Base-by-base conservation (phyloP, 352 stramenopile species). In the Halophytophthora batemanensis region DNA sequence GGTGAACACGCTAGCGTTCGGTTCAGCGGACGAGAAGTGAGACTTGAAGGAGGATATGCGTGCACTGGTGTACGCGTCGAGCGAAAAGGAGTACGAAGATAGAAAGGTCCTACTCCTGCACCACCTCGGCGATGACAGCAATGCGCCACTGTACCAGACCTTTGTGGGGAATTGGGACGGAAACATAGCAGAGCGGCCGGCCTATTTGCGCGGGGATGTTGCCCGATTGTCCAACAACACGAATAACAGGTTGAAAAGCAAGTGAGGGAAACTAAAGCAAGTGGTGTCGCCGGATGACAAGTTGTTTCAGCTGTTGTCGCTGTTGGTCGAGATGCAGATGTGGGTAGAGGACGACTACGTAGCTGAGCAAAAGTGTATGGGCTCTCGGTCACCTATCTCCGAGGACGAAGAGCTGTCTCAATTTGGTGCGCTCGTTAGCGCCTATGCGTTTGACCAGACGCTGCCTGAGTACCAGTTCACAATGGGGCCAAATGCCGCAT, bases 191-290 rank as follows among this genome's bases (percentile, higher is more conserved):
- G 47, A 54, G 13, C 40, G 47, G 47, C 17, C 45, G 23, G 38
- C 47, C 6, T 45, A 47, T 35, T 7, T 15, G 3, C 13, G 47
- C 12, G 10, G n/a, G 8, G 38, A 46, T 17, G 37, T 33, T 4
- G 22, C 36, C 31, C 38, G 46, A 8, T 10, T 54, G 3, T 37
- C 22, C 5, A 54, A 54, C 15, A 15, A 54, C 28, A 54, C 47
- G 10, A 54, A 54, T 18, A 54, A 54, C 19, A 54, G 47, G 28
- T 40, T 54, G 22, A 14, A 54, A 28, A 19, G 36, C 2, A 54
- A 46, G 14, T 54, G 47, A 37, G 36, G 36, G 4, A 54, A 54
- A 14, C 13, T 54, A 25, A 54, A 54, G 15, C 18, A 47, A 22
- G 5, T 54, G 4, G 13, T 54, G 3, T 4, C 18, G 4, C 36